Evolutionary conservation across 805 yeast genomes (phyloP), one percentile per base, ranked within the genome.

Genomic region (Jamesozyma jinghongensis): DNA sequence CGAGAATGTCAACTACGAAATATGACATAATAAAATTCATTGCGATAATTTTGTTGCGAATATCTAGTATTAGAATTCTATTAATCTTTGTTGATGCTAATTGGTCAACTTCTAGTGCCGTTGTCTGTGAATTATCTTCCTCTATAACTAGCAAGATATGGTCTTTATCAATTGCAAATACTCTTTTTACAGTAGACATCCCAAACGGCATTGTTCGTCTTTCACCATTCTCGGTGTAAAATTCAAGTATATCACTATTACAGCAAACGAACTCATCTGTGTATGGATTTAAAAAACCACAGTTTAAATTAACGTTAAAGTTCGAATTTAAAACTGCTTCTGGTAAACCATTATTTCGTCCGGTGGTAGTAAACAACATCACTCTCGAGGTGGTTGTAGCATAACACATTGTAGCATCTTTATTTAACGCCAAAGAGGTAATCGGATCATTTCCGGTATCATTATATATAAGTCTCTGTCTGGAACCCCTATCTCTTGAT

Each of bases 401-500:
- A 56, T 74, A 87, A 13, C 87, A 62, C 26, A 74, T 62, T 1
- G 73, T 70, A 13, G 69, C 70, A 37, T 74, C 71, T 25, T 56
- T 47, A 37, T 61, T 69, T 49, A 88, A 74, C 22, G 74, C 72
- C 1, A 90, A 62, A 0, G 85, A 81, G 0, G 97, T 90, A 16
- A 92, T 72, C 1, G 97, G 95, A 37, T 85, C 92, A 2, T 70
- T 64, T 13, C 63, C 61, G 4, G 49, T 34, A 38, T 79, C 74
- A 43, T 81, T 85, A 55, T 79, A 85, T 1, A 88, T 78, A 0
- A 81, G 59, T 22, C 97, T 67, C 53, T 90, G 97, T 48, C 92
- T 75, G 8, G 95, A 78, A 0, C 97, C 97, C 43, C 95, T 67
- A 55, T 92, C 98, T 50, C 87, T 76, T 5, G 85, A 49, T 26